A percentile compares a stretch with the other conserved stretches of the same genome.
These are phyloP conservation scores for Yamadazyma songkhlaensis DNA, from an alignment of 1,139 yeast genomes.

Conservation along the genomic window DNA sequence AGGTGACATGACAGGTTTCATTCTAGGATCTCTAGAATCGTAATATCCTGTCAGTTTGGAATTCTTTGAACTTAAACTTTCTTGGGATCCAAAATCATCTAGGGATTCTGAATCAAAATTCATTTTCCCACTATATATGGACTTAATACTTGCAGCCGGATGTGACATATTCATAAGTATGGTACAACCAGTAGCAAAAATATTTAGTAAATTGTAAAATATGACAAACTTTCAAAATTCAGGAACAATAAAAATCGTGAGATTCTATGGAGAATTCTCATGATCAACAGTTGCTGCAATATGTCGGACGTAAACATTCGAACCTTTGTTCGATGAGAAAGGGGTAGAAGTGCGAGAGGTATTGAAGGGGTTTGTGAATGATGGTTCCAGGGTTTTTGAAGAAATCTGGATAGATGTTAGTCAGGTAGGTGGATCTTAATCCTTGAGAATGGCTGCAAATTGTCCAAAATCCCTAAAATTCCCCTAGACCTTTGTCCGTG, in stretches of 20 bases:
- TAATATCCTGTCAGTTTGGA: conserved; percentile 9
- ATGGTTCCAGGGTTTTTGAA: no score
- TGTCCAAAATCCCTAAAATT: no score
- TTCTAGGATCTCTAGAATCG: neutral
- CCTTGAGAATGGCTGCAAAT: no score
- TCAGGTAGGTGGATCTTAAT: no score
- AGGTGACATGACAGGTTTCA: conserved; percentile 1
- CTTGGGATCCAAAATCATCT: conserved; percentile 15
- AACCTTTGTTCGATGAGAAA: no score
- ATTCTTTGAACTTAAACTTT: conserved; percentile 23
- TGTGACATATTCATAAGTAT: conserved; percentile 28
- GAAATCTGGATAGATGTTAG: no score
- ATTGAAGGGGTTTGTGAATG: no score
- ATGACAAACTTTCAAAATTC: neutral
- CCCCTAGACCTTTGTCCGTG: no score
- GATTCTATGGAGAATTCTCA: conserved; percentile 2
- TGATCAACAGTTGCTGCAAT: neutral
- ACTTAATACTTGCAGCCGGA: conserved; percentile 44
- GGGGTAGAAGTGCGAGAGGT: no score
- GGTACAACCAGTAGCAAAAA: no score
- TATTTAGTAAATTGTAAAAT: no score
- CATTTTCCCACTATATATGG: conserved; percentile 37
- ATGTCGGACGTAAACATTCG: no score
- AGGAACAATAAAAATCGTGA: neutral
- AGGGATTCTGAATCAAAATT: conserved; percentile 26